These are phyloP conservation scores for Aspergillus fumigatus DNA, from an alignment of 2,329 filamentous ascomycete genomes.

Conservation along the genomic window DNA sequence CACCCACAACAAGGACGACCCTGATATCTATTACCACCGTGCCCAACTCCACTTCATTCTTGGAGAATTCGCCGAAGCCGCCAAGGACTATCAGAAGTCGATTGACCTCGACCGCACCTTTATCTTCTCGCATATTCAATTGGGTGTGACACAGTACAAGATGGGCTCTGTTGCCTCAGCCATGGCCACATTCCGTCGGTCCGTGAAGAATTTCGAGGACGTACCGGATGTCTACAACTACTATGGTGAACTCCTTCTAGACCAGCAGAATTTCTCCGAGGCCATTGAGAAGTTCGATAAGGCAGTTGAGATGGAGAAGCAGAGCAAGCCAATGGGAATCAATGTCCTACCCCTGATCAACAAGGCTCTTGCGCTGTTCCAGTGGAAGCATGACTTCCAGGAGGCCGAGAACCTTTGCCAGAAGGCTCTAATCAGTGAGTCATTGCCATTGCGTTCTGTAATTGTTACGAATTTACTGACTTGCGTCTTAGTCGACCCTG, in stretches of 20 bases:
- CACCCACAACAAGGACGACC: constrained; percentile 78
- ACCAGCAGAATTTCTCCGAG: constrained; percentile 93
- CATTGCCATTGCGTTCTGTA: not conserved
- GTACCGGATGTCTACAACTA: constrained; percentile 99
- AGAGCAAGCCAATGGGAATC: constrained; percentile 88
- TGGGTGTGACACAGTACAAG: constrained; percentile 99
- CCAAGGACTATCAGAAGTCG: constrained; percentile 98
- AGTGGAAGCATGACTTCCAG: constrained; percentile 94
- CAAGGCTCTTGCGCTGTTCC: constrained; percentile 94
- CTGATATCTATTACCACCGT: constrained; percentile 98
- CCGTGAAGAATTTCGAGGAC: constrained; percentile 97
- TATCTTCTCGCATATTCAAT: constrained; percentile 99
- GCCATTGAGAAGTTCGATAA: constrained; percentile 98
- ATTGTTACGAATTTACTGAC: constrained; percentile 11
- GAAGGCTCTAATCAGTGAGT: constrained; percentile 92
- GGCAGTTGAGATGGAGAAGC: constrained; percentile 98
- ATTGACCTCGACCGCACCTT: constrained; percentile 94
- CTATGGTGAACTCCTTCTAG: constrained; percentile 92
- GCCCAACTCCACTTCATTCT: constrained; percentile 98
- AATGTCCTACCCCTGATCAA: constrained; percentile 97
- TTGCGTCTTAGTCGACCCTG: constrained; percentile 73
- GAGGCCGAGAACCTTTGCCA: constrained; percentile 96
- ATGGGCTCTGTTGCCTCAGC: constrained; percentile 97
- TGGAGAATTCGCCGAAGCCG: constrained; percentile 84
- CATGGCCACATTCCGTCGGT: constrained; percentile 96